Base-by-base conservation (phyloP, 1,139 yeast genomes). In the Pichiaceae sp. region DNA sequence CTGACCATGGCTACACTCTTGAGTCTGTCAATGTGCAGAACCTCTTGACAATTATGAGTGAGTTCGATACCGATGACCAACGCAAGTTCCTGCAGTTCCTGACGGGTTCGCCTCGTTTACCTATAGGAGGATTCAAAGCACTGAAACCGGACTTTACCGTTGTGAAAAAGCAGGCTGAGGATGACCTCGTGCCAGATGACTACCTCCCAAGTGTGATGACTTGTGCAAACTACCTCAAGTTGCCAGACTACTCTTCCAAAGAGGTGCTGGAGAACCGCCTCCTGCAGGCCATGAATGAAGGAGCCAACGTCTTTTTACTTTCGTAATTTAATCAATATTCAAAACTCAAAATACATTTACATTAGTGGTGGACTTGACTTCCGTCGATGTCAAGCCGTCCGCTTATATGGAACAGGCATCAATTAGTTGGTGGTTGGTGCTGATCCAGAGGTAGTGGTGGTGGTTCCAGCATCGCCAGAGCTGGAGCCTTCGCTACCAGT, bases 201-300 rank as follows among this genome's bases (percentile, higher is more conserved):
- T 87, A 82, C 51, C 65, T 91, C 41, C 98, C 98, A 2, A 86
- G 96, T 61, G 98, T 91, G 3, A 91, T 91, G 98, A 91, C 98
- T 0, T 91, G 98, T 64, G 97, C 95, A 4, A 91, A 91, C 56
- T 91, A 91, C 54, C 68, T 91, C 46, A 91, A 91, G 57, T 63
- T 91, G 21, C 98, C 98, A 2, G 75, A 81, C 43, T 91, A 91
- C 54, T 71, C 86, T 2, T 64, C 73, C 21, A 69, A 68, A 43
- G 76, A 66, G 23, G 60, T 84, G 1, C 70, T 91, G 78, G 64
- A 59, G 40, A 54, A 65, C 29, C 68, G 80, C 40, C 59, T 91
- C 11, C 42, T 62, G 18, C 81, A 75, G 42, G 96, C 98, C 0
- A 75, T 87, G 49, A 66, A 66, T 18, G 97, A 89, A 50, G 98